Evolutionary conservation across 352 stramenopile genomes (phyloP), one percentile per base, ranked within the genome.

Genomic region (Globisporangium nagaii): DNA sequence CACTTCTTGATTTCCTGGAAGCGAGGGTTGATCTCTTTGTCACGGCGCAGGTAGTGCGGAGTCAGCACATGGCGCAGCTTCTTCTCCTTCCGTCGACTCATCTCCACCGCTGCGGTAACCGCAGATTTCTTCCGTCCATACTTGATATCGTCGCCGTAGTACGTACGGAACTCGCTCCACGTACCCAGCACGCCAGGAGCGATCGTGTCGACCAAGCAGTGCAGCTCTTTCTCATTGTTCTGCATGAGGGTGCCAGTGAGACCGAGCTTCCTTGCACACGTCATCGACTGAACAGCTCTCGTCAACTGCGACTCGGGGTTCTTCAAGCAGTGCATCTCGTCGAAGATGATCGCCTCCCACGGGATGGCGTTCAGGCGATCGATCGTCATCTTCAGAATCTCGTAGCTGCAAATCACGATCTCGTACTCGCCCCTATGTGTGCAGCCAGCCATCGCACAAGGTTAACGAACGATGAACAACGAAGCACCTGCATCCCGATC

Each of bases 291-390:
- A 0, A 96, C 83, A 46, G 90, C 73, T 40, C 79, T 60, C 1
- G 79, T 87, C 5, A 99, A 72, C 57, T 98, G 96, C 13, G 95
- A 93, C 45, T 98, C 96, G 19, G 92, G 77, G 68, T 99, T 99
- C 56, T 98, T 97, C 25, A 99, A 76, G 34, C 96, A 95, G 74
- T 99, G 98, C 50, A 98, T 98, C 71, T 99, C 98, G 66, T 99
- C 98, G 12, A 99, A 88, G 52, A 99, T 88, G 49, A 98, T 75
- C 5, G 88, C 76, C 60, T 93, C 81, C 94, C 97, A 99, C 13
- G 67, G 54, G 13, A 88, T 72, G n/a, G 63, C 65, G 50, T 81
- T 67, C 86, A 90, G 55, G 57, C 85, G 70, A 96, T 88, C 60
- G 87, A 87, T 44, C 7, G 74, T 68, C 87, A 84, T 74, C 88